Evolutionary conservation across 805 yeast species (phyloP).

Genomic region (Metschnikowia noctiluminum): DNA sequence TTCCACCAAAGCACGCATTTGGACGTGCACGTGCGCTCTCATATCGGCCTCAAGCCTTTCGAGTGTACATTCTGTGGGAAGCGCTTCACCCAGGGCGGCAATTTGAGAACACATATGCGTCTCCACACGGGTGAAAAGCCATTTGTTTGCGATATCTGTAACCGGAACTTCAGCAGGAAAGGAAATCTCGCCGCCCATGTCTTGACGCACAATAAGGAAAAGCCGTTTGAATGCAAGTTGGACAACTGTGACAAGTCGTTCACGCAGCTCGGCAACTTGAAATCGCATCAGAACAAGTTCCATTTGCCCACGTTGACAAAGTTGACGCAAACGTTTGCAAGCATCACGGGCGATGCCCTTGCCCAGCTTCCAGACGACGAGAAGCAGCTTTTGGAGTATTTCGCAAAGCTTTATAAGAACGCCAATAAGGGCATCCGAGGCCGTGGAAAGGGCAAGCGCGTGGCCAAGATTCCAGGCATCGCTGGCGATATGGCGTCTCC

Average conservation of each 20-base stretch:
- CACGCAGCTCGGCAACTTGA: slow-evolving; percentile 89
- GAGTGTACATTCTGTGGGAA: slow-evolving; percentile 77
- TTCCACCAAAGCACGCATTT: slow-evolving; percentile 90
- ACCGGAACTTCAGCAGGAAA: slow-evolving; percentile 76
- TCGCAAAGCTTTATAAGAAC: slow-evolving; percentile 79
- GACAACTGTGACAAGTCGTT: slow-evolving; percentile 82
- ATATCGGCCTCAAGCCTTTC: slow-evolving; percentile 83
- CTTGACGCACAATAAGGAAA: slow-evolving; percentile 73
- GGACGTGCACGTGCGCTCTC: slow-evolving; percentile 85
- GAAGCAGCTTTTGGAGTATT: slow-evolving; percentile 67
- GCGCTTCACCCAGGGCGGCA: slow-evolving; percentile 87
- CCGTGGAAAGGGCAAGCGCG: slow-evolving; percentile 55
- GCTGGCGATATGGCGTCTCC: slow-evolving; percentile 6
- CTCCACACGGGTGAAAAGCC: slow-evolving; percentile 94
- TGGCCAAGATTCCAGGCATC: slow-evolving; percentile 4
- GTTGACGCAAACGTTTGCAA: slow-evolving; percentile 66
- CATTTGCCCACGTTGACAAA: slow-evolving; percentile 68
- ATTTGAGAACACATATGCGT: slow-evolving; percentile 78
- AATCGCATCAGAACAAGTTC: slow-evolving; percentile 90
- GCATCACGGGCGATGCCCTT: slow-evolving; percentile 45
- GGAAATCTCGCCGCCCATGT: slow-evolving; percentile 90
- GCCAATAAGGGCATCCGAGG: slow-evolving; percentile 91
- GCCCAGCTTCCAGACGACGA: slow-evolving; percentile 59
- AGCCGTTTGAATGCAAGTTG: slow-evolving; percentile 76
- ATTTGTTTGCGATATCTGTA: slow-evolving; percentile 73